Evolutionary conservation across 257 asterid species (phyloP), one percentile per base, ranked within the genome.

Genomic region (Plantago elongata): DNA sequence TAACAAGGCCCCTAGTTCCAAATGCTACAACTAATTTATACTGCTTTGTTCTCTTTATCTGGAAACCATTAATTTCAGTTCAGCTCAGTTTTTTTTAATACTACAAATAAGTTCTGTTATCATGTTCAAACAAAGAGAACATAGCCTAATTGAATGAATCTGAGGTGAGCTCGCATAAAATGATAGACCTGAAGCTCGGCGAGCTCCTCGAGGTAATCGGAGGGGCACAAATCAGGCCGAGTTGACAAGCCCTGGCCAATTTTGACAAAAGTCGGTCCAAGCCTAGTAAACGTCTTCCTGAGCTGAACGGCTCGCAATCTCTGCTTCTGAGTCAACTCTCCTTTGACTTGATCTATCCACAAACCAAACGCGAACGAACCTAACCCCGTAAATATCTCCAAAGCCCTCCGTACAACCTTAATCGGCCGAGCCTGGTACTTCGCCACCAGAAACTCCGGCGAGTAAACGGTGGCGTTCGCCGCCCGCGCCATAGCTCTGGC

Each of bases 171-270:
- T 1, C 1, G 27, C 27, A 22, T 2, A 22, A 22, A 22, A 2
- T 22, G 27, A 22, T 34, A 1, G 4, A 45, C 98, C 98, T 92
- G 99, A 77, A 93, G 72, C 73, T 81, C 70, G 43, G 97, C 71
- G 46, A 93, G 95, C 87, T 93, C 97, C 74, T 93, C 99, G 37
- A 93, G 85, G 73, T 75, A 93, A 54, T 64, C 68, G 7, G 96
- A 84, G 0, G 97, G 99, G 68, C 99, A 93, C 60, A 93, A 81
- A 69, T 93, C 99, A 45, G 99, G 99, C 63, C 99, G 75, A 56
- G 97, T 87, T 62, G 99, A 89, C 71, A 93, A 78, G n/a, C 99
- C 99, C 77, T 93, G 99, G 8, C 99, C 97, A 58, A 93, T 77
- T 76, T 89, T 93, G 62, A 93, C 96, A 66, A 93, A 93, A 58